Conservation (phyloP, 805 yeast genomes). For the Maudiozyma pseudohumilis region DNA sequence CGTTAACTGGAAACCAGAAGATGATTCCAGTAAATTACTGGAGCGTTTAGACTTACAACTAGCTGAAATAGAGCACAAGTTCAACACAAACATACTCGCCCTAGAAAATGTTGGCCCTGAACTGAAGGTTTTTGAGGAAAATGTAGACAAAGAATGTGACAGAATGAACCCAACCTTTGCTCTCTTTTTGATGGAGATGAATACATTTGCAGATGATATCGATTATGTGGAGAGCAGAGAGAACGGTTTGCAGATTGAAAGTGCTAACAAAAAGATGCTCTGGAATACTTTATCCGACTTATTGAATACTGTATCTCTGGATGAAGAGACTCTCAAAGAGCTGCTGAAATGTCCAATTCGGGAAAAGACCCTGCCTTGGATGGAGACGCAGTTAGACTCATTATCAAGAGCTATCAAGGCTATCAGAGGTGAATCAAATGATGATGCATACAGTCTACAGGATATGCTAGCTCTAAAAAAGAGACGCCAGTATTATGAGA, state of each 20-base stretch:
- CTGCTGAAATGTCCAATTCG: slow-evolving; percentile 42
- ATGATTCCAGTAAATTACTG: slow-evolving; percentile 50
- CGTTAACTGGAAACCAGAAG: slow-evolving; percentile 64
- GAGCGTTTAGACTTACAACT: slow-evolving; percentile 50
- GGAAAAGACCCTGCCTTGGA: slow-evolving; percentile 33
- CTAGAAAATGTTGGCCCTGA: slow-evolving; percentile 37
- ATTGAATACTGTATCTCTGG: slow-evolving; percentile 59
- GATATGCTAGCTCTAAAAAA: slow-evolving; percentile 66
- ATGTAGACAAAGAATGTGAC: slow-evolving; percentile 44
- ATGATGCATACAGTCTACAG: slow-evolving; percentile 39
- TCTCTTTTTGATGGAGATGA: slow-evolving; percentile 49
- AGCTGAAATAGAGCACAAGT: slow-evolving; percentile 50
- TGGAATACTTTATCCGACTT: slow-evolving; percentile 62
- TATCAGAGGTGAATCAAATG: slow-evolving; percentile 40
- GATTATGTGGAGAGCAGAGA: slow-evolving; percentile 63
- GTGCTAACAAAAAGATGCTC: slow-evolving; percentile 69
- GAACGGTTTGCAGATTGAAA: slow-evolving; percentile 72
- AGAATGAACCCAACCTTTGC: slow-evolving; percentile 45
- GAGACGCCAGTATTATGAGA: slow-evolving; percentile 50
- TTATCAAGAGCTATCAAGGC: slow-evolving; percentile 58
- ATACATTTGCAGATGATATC: slow-evolving; percentile 58
- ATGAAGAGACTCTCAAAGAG: slow-evolving; percentile 40
- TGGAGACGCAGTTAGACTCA: slow-evolving; percentile 48
- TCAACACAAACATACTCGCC: slow-evolving; percentile 46
- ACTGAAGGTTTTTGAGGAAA: slow-evolving; percentile 34